Percentiles rank a stretch among this genome's conserved stretches.
Conservation (phyloP, 768 basidiomycete genomes). For the Russula abietina region DNA sequence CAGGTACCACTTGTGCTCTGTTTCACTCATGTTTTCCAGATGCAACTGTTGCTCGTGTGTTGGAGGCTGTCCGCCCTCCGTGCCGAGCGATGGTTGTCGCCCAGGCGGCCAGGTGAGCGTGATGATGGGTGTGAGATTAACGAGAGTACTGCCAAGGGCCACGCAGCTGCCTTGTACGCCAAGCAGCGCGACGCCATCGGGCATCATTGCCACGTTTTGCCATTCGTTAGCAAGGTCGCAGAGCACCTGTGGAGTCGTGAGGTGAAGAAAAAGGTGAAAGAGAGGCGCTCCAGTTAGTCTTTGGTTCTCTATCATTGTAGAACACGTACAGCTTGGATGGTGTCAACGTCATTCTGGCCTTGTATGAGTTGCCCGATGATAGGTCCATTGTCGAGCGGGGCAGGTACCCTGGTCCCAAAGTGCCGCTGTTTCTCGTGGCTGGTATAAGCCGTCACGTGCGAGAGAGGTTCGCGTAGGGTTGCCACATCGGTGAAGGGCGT, state of each 20-base stretch:
- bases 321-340: constrained; percentile 10
- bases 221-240: constrained; percentile 7
- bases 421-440: not conserved
- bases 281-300: not conserved
- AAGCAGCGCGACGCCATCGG: constrained; percentile 5
- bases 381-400: constrained; percentile 5
- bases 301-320: not conserved
- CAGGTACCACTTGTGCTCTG: constrained; percentile 17
- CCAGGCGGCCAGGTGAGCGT: constrained; percentile 8
- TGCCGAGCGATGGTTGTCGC: constrained; percentile 14
- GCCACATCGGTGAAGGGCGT: not conserved
- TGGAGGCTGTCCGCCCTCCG: constrained; percentile 11
- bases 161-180: constrained; percentile 5
- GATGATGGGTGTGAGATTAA: constrained; percentile 9
- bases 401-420: not conserved
- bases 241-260: not conserved
- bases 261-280: not conserved
- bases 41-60: not conserved
- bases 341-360: not conserved
- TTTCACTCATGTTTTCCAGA: constrained; percentile 7
- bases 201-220: constrained; percentile 13
- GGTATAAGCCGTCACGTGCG: not conserved
- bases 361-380: constrained; percentile 3
- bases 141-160: constrained; percentile 1
- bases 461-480: not conserved